These are phyloP conservation scores for Penicillium sp. DNA, from an alignment of 2,329 filamentous ascomycete species.

Conservation along the genomic window DNA sequence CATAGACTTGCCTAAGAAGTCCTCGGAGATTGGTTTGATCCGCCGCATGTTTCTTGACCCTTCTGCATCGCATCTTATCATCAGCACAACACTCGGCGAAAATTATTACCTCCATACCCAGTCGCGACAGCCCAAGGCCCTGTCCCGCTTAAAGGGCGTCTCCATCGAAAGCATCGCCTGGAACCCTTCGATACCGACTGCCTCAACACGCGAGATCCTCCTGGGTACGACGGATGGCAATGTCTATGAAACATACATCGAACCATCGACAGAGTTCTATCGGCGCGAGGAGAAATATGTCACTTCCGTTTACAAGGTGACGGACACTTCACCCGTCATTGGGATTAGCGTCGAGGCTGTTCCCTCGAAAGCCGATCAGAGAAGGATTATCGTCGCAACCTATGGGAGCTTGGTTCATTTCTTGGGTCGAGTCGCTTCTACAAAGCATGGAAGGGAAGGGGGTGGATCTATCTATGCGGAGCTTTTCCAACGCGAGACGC, in stretches of 20 bases:
- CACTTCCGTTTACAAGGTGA: constrained; percentile 76
- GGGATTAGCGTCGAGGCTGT: constrained; percentile 82
- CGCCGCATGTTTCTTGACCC: constrained; percentile 96
- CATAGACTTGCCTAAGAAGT: constrained; percentile 93
- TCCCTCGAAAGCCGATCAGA: constrained; percentile 65
- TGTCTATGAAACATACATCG: constrained; percentile 92
- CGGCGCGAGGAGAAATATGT: constrained; percentile 91
- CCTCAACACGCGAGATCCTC: constrained; percentile 90
- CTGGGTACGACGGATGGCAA: constrained; percentile 90
- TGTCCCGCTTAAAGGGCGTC: constrained; percentile 81
- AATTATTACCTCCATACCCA: constrained; percentile 98
- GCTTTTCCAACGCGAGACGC: constrained; percentile 84
- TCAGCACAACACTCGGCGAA: constrained; percentile 87
- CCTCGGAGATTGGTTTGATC: constrained; percentile 87
- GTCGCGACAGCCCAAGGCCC: constrained; percentile 78
- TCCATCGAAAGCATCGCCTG: constrained; percentile 87
- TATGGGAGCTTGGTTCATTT: constrained; percentile 77
- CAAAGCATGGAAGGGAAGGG: constrained; percentile 69
- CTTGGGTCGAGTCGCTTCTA: constrained; percentile 66
- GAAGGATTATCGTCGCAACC: constrained; percentile 78
- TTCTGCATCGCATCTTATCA: constrained; percentile 88
- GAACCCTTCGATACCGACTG: constrained; percentile 90
- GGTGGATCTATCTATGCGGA: constrained; percentile 81
- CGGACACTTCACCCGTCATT: constrained; percentile 73
- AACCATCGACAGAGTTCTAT: constrained; percentile 93